Conservation (phyloP, 768 basidiomycete species). For the Hortiboletus campestris region DNA sequence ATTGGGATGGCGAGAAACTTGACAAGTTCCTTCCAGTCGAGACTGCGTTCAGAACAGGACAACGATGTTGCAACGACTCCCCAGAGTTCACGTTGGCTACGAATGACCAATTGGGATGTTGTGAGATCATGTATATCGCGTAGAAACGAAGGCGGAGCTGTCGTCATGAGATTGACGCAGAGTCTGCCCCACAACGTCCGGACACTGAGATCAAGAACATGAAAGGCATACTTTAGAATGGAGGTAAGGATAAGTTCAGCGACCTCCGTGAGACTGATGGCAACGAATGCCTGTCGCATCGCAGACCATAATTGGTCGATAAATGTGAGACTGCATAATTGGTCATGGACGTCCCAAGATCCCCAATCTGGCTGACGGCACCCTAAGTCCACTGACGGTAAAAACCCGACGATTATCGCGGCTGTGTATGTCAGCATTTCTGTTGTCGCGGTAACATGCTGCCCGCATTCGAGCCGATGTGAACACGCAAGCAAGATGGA, state of each 20-base stretch:
- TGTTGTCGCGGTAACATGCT: conserved; percentile 35
- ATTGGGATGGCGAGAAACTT: conserved; percentile 48
- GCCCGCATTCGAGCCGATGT: conserved; percentile 39
- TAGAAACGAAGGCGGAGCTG: conserved; percentile 41
- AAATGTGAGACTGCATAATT: conserved; percentile 39
- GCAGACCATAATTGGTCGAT: conserved; percentile 50
- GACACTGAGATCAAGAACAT: conserved; percentile 39
- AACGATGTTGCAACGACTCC: conserved; percentile 38
- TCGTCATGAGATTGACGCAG: conserved; percentile 46
- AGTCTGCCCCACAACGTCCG: conserved; percentile 46
- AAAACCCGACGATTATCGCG: conserved; percentile 36
- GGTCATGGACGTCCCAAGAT: conserved; percentile 27
- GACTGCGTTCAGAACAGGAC: conserved; percentile 21
- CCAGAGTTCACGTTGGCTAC: conserved; percentile 46
- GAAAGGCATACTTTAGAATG: conserved; percentile 44
- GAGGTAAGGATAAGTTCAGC: conserved; percentile 48
- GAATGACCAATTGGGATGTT: conserved; percentile 23
- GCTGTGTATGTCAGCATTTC: conserved; percentile 36
- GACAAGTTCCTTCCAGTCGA: conserved; percentile 41
- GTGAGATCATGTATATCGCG: conserved; percentile 31
- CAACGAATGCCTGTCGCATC: conserved; percentile 47
- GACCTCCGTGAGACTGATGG: conserved; percentile 38
- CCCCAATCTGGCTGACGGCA: conserved; percentile 18
- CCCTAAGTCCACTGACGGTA: conserved; percentile 15
- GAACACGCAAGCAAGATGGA: conserved; percentile 52